Evolutionary conservation across 2,329 filamentous ascomycete genomes (phyloP).

Genomic region (Stagonosporopsis tanaceti): DNA sequence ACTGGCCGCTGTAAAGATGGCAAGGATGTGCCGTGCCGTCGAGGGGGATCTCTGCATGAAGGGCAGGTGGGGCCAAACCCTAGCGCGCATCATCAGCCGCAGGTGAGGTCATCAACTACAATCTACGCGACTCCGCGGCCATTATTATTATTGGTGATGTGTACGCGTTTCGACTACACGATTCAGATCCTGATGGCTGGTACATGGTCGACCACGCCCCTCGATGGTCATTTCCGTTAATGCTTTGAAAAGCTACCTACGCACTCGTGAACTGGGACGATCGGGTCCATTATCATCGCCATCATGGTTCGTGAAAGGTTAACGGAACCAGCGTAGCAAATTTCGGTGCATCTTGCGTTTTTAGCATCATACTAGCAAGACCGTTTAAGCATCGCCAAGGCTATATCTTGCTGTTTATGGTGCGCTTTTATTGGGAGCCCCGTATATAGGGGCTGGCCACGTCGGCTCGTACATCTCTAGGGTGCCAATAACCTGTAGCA

Average conservation of each 20-base stretch:
- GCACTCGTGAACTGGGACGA: neutral
- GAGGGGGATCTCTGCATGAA: conserved; percentile 11
- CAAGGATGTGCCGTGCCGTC: conserved; percentile 12
- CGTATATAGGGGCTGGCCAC: too few relatives aligned
- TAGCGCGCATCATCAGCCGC: conserved; percentile 10
- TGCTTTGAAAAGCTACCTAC: neutral
- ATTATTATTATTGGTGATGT: neutral
- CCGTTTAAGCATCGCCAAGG: neutral
- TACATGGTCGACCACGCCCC: neutral
- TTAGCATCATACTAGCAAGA: neutral
- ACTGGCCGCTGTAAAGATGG: conserved; percentile 1
- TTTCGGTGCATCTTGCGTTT: neutral
- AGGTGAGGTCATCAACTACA: conserved; percentile 12
- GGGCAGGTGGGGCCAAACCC: neutral
- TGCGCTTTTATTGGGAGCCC: neutral
- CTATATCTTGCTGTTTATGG: neutral
- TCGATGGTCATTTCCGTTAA: neutral
- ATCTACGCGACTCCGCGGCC: neutral
- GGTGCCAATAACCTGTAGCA: too few relatives aligned
- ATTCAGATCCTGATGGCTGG: neutral
- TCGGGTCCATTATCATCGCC: neutral
- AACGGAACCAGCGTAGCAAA: too few relatives aligned
- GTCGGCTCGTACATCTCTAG: too few relatives aligned
- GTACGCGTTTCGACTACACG: neutral
- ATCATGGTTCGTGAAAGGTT: neutral